Conservation (phyloP, 75 land plant species). For the Selaginella tamariscina region DNA sequence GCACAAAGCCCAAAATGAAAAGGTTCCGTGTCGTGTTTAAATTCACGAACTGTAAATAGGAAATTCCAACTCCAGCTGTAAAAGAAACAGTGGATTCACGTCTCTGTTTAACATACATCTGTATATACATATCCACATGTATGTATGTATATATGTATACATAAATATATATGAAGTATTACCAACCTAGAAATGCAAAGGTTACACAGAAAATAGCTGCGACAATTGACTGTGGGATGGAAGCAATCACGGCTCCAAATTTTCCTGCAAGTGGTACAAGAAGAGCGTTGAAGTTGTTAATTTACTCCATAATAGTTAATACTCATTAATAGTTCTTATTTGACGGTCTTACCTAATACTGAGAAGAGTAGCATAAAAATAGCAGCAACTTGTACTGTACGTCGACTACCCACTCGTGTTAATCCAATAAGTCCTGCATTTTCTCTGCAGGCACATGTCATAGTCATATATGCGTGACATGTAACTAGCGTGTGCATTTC, state of each 20-base stretch:
- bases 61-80: constrained; percentile 4
- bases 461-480: too few relatives aligned
- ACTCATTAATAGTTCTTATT: background rate
- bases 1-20: constrained; percentile 3
- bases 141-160: background rate
- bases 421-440: constrained; percentile 90
- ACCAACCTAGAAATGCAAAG: constrained; percentile 3
- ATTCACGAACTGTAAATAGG: constrained; percentile 9
- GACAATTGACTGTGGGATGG: constrained; percentile 10
- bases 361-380: constrained; percentile 87
- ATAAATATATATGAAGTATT: background rate
- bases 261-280: constrained; percentile 1
- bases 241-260: constrained; percentile 9
- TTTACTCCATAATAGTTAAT: too few relatives aligned
- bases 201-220: constrained; percentile 1
- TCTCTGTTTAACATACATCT: too few relatives aligned
- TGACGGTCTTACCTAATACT: constrained; percentile 36
- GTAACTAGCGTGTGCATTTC: too few relatives aligned
- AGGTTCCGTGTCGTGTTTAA: constrained; percentile 1
- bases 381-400: constrained; percentile 73
- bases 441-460: background rate
- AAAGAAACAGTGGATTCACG: background rate
- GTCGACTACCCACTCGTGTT: constrained; percentile 75
- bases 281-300: background rate
- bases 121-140: too few relatives aligned